Conservation (phyloP, 805 yeast genomes). For the Teunomyces barrocoloradensis region DNA sequence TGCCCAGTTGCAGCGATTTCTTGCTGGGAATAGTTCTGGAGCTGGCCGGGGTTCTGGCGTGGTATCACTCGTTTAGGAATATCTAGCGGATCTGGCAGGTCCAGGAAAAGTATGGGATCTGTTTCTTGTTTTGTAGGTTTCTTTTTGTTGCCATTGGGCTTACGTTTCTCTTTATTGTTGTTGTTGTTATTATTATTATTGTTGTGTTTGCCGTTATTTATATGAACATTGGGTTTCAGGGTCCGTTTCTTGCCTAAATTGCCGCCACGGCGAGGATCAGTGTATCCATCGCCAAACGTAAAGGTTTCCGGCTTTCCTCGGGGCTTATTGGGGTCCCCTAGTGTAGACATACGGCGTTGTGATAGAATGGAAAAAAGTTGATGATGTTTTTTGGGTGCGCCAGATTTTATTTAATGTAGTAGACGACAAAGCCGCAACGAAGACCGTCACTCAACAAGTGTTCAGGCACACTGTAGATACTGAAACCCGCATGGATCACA, state of each 20-base stretch:
- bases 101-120: not conserved
- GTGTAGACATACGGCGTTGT: not conserved
- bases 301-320: slow-evolving; percentile 1
- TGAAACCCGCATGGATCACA: slow-evolving; percentile 29
- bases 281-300: slow-evolving; percentile 2
- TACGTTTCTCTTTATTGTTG: slow-evolving; percentile 3
- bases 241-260: not conserved
- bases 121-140: slow-evolving; percentile 3
- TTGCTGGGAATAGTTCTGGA: slow-evolving; percentile 17
- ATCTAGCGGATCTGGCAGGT: slow-evolving; percentile 13
- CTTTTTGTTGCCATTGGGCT: slow-evolving; percentile 5
- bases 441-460: slow-evolving; percentile 28
- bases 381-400: not conserved
- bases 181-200: slow-evolving; percentile 3
- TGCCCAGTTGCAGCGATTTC: slow-evolving; percentile 28
- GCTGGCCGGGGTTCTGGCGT: slow-evolving; percentile 10
- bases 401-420: slow-evolving; percentile 18
- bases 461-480: slow-evolving; percentile 32
- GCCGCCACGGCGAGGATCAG: slow-evolving; percentile 1
- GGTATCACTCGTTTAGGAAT: slow-evolving; percentile 20
- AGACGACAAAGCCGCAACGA: slow-evolving; percentile 46
- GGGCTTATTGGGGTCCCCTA: slow-evolving; percentile 3
- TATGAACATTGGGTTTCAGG: slow-evolving; percentile 2
- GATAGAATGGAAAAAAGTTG: not conserved
- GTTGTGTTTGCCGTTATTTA: slow-evolving; percentile 6